Evolutionary conservation across 768 basidiomycete genomes (phyloP).

Genomic region (Lepiota venenata): DNA sequence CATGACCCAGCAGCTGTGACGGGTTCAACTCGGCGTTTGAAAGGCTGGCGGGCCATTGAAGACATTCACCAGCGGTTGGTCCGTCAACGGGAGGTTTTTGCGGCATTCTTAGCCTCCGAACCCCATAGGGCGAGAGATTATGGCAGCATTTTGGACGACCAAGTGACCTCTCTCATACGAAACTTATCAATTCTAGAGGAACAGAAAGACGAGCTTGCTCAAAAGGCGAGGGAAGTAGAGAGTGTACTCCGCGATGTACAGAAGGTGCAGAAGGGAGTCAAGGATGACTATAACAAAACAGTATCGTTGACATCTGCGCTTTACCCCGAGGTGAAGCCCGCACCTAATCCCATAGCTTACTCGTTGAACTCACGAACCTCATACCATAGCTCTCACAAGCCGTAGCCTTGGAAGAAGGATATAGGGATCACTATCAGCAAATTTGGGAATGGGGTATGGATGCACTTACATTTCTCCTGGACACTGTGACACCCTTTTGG

Average conservation of each 20-base stretch:
- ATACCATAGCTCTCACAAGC: constrained; percentile 59
- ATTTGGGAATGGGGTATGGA: constrained; percentile 83
- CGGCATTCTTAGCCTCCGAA: constrained; percentile 37
- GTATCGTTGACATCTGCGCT: constrained; percentile 67
- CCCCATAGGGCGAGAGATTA: constrained; percentile 19
- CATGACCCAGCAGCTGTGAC: constrained; percentile 80
- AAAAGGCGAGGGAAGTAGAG: constrained; percentile 46
- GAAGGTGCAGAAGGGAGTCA: constrained; percentile 49
- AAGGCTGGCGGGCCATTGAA: constrained; percentile 72
- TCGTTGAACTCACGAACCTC: constrained; percentile 1
- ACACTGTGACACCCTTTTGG: constrained; percentile 79
- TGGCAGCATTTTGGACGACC: constrained; percentile 48
- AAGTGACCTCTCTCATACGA: constrained; percentile 46
- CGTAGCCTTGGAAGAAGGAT: constrained; percentile 71
- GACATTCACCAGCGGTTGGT: constrained; percentile 64
- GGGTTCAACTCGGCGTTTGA: constrained; percentile 54
- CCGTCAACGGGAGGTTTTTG: constrained; percentile 56
- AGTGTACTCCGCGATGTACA: constrained; percentile 52
- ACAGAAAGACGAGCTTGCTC: constrained; percentile 40
- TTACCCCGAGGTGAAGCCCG: constrained; percentile 64
- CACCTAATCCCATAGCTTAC: neutral
- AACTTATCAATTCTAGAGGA: constrained; percentile 48
- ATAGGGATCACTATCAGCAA: constrained; percentile 76
- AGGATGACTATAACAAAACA: constrained; percentile 62
- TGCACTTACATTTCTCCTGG: constrained; percentile 69